Conservation (phyloP, 768 basidiomycete species). For the Daedaleopsis nitida region DNA sequence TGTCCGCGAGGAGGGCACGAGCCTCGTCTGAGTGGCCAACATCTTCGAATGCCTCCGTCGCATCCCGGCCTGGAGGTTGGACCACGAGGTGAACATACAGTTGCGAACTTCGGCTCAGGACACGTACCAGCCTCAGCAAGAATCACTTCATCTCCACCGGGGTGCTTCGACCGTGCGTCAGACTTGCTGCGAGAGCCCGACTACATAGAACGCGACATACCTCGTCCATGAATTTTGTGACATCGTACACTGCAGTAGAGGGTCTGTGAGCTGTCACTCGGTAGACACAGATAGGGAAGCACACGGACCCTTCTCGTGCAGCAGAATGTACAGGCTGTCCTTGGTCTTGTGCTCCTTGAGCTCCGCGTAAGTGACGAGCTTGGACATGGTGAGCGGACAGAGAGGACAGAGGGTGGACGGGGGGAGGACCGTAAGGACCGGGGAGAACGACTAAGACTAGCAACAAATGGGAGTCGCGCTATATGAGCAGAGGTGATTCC, state of each 20-base stretch:
- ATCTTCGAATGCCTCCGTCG: conserved; percentile 98
- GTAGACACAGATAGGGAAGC: conserved; percentile 1
- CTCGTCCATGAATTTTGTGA: conserved; percentile 94
- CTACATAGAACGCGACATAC: conserved; percentile 40
- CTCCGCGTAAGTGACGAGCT: conserved; percentile 68
- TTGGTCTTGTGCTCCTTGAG: conserved; percentile 77
- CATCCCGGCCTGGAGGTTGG: conserved; percentile 73
- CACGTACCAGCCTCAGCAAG: conserved; percentile 80
- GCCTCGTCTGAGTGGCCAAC: conserved; percentile 99
- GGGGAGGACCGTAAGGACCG: conserved; percentile 20
- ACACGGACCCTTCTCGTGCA: conserved; percentile 78
- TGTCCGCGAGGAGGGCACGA: conserved; percentile 73
- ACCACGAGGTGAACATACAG: not conserved
- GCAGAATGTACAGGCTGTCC: conserved; percentile 77
- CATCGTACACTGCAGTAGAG: conserved; percentile 76
- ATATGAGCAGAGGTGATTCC: conserved; percentile 19
- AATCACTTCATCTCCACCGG: conserved; percentile 98
- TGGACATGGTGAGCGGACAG: conserved; percentile 36
- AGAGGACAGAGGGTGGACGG: conserved; percentile 23
- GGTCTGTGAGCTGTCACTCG: conserved; percentile 17
- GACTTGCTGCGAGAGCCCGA: not conserved
- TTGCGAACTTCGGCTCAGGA: not conserved
- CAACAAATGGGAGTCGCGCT: conserved; percentile 20
- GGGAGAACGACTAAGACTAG: conserved; percentile 13
- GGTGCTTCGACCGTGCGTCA: conserved; percentile 58